Conservation (phyloP, 129 eudicot genomes). For the Sambucus nigra region DNA sequence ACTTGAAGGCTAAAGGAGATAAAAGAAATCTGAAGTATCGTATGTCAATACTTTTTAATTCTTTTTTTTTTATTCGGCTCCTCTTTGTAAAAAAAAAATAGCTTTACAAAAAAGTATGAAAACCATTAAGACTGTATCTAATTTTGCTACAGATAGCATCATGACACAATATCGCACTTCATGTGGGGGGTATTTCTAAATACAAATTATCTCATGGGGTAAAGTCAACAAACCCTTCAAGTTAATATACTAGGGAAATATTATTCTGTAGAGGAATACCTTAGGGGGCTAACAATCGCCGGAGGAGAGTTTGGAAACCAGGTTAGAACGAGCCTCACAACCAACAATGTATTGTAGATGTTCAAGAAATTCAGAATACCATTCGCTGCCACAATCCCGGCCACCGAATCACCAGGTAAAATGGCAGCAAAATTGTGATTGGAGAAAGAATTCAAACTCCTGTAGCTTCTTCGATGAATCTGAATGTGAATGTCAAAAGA, state of each 20-base stretch:
- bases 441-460: slow-evolving; percentile 30
- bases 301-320: slow-evolving; percentile 97
- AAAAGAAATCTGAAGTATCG: too few species aligned
- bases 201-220: too few species aligned
- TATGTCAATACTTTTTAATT: too few species aligned
- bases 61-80: too few species aligned
- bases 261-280: slow-evolving; percentile 25
- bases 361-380: slow-evolving; percentile 78
- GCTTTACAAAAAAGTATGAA: too few species aligned
- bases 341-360: slow-evolving; percentile 74
- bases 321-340: slow-evolving; percentile 84
- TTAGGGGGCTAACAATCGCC: slow-evolving; percentile 75
- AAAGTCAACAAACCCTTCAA: too few species aligned
- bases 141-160: too few species aligned
- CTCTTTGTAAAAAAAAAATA: too few species aligned
- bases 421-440: slow-evolving; percentile 78
- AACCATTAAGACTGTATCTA: too few species aligned
- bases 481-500: slow-evolving; percentile 19
- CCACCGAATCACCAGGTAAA: slow-evolving; percentile 87
- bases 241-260: not conserved
- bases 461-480: slow-evolving; percentile 41
- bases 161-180: too few species aligned
- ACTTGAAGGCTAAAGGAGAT: too few species aligned
- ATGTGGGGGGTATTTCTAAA: too few species aligned
- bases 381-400: slow-evolving; percentile 74